These are phyloP conservation scores for Colletotrichum tropicale DNA, from an alignment of 2,329 filamentous ascomycete genomes.

Conservation along the genomic window DNA sequence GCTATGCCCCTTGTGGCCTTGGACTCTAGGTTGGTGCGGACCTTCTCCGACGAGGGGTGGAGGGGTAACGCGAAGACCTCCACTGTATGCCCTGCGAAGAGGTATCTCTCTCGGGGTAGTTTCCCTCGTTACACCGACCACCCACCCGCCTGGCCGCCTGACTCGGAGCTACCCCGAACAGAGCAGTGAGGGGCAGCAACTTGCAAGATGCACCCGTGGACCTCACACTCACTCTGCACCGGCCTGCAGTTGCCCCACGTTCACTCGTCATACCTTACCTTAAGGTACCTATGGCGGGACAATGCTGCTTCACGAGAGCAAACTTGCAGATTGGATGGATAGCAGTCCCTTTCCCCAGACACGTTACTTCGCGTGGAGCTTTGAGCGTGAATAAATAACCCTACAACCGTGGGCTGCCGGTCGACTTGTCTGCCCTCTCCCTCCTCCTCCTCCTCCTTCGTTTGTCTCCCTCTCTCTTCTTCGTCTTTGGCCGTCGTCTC, in stretches of 20 bases:
- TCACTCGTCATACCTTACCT: slow-evolving; percentile 3
- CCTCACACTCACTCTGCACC: neutral
- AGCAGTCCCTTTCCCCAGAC: neutral
- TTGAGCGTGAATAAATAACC: slow-evolving; percentile 14
- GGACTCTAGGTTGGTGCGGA: neutral
- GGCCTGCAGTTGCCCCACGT: neutral
- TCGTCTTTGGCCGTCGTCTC: neutral
- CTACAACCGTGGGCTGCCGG: neutral
- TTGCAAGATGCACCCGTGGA: neutral
- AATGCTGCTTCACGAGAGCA: slow-evolving; percentile 9
- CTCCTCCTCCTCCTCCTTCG: neutral
- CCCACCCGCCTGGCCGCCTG: neutral
- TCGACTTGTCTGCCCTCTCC: neutral
- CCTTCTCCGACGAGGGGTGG: neutral
- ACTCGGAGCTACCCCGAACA: slow-evolving; percentile 19
- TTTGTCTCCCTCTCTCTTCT: neutral
- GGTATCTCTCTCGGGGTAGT: slow-evolving; percentile 1
- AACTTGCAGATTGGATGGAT: neutral
- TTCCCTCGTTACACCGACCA: neutral
- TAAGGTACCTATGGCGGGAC: slow-evolving; percentile 1
- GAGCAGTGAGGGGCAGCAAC: neutral
- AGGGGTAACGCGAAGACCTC: neutral
- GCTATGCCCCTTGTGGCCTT: neutral
- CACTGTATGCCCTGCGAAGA: neutral
- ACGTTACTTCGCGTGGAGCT: slow-evolving; percentile 1